Conservation (phyloP, 345 rosid species). For the Bruguiera parviflora region DNA sequence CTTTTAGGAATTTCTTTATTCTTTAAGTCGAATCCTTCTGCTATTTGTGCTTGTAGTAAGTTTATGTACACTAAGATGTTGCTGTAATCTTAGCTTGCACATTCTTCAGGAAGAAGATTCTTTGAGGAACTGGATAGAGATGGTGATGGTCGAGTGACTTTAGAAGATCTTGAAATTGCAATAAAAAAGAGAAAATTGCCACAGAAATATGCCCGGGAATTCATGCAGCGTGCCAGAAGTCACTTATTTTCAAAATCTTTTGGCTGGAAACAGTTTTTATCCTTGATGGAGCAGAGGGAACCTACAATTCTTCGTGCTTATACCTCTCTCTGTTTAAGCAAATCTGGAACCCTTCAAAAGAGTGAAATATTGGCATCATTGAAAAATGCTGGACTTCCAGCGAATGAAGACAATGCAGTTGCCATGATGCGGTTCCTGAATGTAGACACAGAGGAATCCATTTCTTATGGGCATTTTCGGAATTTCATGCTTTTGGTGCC, state of each 20-base stretch:
- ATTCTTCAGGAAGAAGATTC: constrained; percentile 76
- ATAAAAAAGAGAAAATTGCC: constrained; percentile 91
- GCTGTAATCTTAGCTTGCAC: constrained; percentile 11
- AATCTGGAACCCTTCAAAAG: constrained; percentile 93
- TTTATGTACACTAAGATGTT: neutral
- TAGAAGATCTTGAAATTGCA: constrained; percentile 95
- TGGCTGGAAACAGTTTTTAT: constrained; percentile 95
- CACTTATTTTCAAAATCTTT: constrained; percentile 92
- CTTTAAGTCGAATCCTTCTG: too few species aligned
- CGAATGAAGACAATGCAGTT: constrained; percentile 89
- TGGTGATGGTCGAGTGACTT: constrained; percentile 88
- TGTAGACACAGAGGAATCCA: constrained; percentile 85
- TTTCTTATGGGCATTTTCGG: constrained; percentile 94
- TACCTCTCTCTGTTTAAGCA: constrained; percentile 86
- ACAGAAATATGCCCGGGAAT: constrained; percentile 74
- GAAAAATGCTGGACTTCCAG: constrained; percentile 87
- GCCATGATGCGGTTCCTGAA: constrained; percentile 96
- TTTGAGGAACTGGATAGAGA: constrained; percentile 97
- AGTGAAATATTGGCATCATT: constrained; percentile 93
- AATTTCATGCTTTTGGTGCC: constrained; percentile 96
- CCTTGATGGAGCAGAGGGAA: constrained; percentile 98
- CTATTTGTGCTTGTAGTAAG: neutral
- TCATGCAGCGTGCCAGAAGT: constrained; percentile 78
- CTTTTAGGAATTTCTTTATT: neutral
- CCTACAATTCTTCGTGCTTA: constrained; percentile 97